Conservation (phyloP, 2,329 filamentous ascomycete species). For the Rutstroemia sp. region DNA sequence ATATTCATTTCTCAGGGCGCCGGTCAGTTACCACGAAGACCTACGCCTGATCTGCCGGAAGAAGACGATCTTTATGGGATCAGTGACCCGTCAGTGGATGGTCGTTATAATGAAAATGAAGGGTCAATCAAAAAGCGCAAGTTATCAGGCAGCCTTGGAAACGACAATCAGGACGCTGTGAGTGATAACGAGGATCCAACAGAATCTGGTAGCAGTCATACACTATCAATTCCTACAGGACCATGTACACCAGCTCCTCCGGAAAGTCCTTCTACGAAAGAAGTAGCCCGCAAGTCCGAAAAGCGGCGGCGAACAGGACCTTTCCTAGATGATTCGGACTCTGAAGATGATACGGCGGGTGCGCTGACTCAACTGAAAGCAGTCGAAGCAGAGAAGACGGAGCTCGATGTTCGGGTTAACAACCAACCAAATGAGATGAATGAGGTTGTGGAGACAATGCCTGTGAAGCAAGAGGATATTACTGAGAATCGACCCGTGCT, state of each 20-base stretch:
- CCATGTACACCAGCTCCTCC: not conserved
- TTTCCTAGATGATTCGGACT: slow-evolving; percentile 65
- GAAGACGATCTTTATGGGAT: slow-evolving; percentile 22
- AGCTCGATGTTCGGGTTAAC: slow-evolving; percentile 12
- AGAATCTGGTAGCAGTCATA: not conserved
- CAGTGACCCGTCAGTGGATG: slow-evolving; percentile 10
- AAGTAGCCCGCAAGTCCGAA: slow-evolving; percentile 8
- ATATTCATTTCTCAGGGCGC: slow-evolving; percentile 43
- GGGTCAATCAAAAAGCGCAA: slow-evolving; percentile 37
- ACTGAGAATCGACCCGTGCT: slow-evolving; percentile 15
- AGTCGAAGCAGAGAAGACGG: slow-evolving; percentile 14
- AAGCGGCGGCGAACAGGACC: slow-evolving; percentile 41
- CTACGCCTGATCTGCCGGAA: slow-evolving; percentile 13
- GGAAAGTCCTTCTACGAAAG: not conserved
- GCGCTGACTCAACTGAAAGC: slow-evolving; percentile 12
- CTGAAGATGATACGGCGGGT: slow-evolving; percentile 35
- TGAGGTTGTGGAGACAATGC: slow-evolving; percentile 11
- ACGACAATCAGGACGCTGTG: not conserved
- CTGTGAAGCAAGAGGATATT: slow-evolving; percentile 12
- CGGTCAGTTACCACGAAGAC: slow-evolving; percentile 8
- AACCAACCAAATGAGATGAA: slow-evolving; percentile 13
- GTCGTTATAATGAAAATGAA: slow-evolving; percentile 35
- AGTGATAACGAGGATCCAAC: not conserved
- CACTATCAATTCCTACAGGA: not conserved
- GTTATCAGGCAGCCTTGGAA: slow-evolving; percentile 16